Conservation (phyloP, 2,329 filamentous ascomycete genomes). For the Fusarium marasasianum region DNA sequence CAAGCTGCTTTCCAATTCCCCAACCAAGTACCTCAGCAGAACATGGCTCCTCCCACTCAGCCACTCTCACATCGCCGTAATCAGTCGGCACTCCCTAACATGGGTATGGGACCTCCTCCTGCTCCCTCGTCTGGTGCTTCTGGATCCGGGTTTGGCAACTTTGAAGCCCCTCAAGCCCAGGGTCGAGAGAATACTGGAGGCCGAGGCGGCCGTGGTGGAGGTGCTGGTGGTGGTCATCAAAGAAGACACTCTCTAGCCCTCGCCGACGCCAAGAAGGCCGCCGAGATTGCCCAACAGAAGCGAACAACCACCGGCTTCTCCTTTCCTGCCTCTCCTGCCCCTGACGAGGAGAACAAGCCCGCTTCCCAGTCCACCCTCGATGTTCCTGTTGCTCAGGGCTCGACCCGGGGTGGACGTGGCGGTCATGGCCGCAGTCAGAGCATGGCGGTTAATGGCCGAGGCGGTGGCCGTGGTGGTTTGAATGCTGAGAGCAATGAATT, state of each 20-base stretch:
- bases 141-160: slow-evolving; percentile 81
- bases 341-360: slow-evolving; percentile 59
- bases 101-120: slow-evolving; percentile 87
- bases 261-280: slow-evolving; percentile 96
- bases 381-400: slow-evolving; percentile 51
- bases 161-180: slow-evolving; percentile 65
- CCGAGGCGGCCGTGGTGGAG: slow-evolving; percentile 75
- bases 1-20: slow-evolving; percentile 92
- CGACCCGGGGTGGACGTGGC: slow-evolving; percentile 65
- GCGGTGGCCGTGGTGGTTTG: slow-evolving; percentile 77
- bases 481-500: slow-evolving; percentile 66
- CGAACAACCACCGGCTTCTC: slow-evolving; percentile 93
- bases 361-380: slow-evolving; percentile 46
- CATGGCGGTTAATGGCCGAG: slow-evolving; percentile 80
- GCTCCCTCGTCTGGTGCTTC: slow-evolving; percentile 93
- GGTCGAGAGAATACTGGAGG: slow-evolving; percentile 53
- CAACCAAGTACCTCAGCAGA: slow-evolving; percentile 77
- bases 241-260: slow-evolving; percentile 93
- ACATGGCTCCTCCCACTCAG: slow-evolving; percentile 80
- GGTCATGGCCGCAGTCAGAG: slow-evolving; percentile 85
- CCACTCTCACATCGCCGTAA: slow-evolving; percentile 93
- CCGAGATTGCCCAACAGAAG: slow-evolving; percentile 96
- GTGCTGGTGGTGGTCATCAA: slow-evolving; percentile 81
- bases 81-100: slow-evolving; percentile 93
- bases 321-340: slow-evolving; percentile 77